Evolutionary conservation across 108 stramenopile species (phyloP), one percentile per base, ranked within the genome.

Genomic region (Nannochloropsis granulata): DNA sequence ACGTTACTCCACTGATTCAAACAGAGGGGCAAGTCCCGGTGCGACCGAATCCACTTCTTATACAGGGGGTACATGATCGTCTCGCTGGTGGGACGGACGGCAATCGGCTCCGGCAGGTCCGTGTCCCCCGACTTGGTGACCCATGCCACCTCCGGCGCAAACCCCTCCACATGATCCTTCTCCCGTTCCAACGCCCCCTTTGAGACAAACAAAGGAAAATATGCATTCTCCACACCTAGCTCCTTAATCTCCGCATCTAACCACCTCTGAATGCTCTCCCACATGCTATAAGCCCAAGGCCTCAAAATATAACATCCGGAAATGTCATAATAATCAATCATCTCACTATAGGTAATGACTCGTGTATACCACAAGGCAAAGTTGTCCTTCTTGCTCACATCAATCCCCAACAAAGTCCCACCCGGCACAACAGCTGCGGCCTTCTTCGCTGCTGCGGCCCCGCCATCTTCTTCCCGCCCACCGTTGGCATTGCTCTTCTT

Each of bases 11-110:
- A 99, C 90, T 99, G 98, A 90, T 99, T 99, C 81, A 99, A 89
- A 86, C 95, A 95, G 83, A 99, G 93, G 8, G 98, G 98, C 85
- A 99, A 92, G 90, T 99, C 98, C 13, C 93, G 84, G 84, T 92
- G 92, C 23, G 71, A 78, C 19, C 88, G 44, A 11, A 89, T 89
- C 98, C 98, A 99, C 87, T 96, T 94, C 13, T 95, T 92, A 91
- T 94, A 98, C 25, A 96, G 95, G 24, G 97, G 97, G 82, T 98
- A 99, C 97, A 99, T 99, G 90, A 99, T 99, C 13, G 98, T 99
- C 86, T 99, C 98, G 44, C 91, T 92, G 23, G 98, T 99, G 2
- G 98, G 98, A 85, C 98, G 94, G 13, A 99, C 93, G 26, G 98
- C 98, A 89, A 99, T 97, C 42, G 94, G 98, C 80, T 98, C 93